These are phyloP conservation scores for Barnettozyma salicaria DNA, from an alignment of 805 yeast species.

Conservation along the genomic window DNA sequence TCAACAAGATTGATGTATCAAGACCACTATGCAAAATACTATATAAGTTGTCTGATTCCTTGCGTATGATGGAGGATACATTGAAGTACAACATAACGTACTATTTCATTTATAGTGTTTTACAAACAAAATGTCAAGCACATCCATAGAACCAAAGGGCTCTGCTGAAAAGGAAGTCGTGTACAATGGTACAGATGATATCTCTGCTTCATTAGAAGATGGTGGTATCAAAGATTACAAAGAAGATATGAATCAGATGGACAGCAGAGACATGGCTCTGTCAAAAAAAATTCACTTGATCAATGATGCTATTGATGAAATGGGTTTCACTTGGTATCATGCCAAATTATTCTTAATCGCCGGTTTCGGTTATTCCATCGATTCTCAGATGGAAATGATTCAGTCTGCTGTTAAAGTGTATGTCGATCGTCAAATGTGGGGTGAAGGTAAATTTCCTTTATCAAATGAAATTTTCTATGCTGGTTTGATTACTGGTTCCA, in stretches of 20 bases:
- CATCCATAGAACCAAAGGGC: too few species aligned
- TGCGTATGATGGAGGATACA: too few species aligned
- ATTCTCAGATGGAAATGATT: slow-evolving; percentile 43
- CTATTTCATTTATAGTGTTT: too few species aligned
- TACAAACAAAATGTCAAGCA: too few species aligned
- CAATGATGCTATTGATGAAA: slow-evolving; percentile 52
- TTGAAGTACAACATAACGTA: too few species aligned
- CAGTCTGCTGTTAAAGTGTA: slow-evolving; percentile 40
- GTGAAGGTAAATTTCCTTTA: slow-evolving; percentile 34
- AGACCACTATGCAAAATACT: not conserved
- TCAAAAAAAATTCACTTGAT: slow-evolving; percentile 37
- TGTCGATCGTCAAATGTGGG: slow-evolving; percentile 39
- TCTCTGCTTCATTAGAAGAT: slow-evolving; percentile 5
- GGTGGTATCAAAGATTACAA: not conserved
- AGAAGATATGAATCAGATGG: slow-evolving; percentile 15
- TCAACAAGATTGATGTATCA: not conserved
- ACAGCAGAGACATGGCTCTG: slow-evolving; percentile 27
- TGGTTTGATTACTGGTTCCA: slow-evolving; percentile 44
- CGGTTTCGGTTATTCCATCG: slow-evolving; percentile 48
- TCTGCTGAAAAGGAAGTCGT: not conserved
- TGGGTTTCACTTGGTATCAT: slow-evolving; percentile 54
- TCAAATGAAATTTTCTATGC: slow-evolving; percentile 41
- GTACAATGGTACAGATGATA: not conserved
- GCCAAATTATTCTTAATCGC: slow-evolving; percentile 39
- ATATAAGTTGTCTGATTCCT: not conserved